Evolutionary conservation across 2,329 filamentous ascomycete species (phyloP).

Genomic region (Cladosporium sp.): DNA sequence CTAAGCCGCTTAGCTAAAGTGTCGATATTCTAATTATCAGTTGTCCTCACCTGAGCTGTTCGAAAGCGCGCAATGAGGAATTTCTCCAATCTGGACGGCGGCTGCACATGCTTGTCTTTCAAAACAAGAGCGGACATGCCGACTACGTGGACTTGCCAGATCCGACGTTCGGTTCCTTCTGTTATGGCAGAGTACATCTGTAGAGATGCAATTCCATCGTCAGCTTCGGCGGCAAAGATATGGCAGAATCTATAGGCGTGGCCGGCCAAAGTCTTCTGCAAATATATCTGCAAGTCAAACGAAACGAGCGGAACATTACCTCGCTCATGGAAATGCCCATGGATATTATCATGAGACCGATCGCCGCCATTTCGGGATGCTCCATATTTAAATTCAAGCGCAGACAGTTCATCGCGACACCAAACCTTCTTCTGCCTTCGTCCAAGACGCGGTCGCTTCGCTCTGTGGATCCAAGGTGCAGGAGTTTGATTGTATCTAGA

Average conservation of each 20-base stretch:
- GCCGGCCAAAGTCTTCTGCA: too few relatives aligned
- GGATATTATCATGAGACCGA: neutral
- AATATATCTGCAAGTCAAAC: too few relatives aligned
- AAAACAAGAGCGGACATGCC: slow-evolving; percentile 5
- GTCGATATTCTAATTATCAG: neutral
- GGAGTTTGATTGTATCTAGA: slow-evolving; percentile 6
- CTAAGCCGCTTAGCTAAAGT: neutral
- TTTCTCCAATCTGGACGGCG: neutral
- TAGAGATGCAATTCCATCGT: neutral
- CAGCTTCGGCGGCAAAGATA: neutral
- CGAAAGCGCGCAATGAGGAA: slow-evolving; percentile 2
- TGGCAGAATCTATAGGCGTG: too few relatives aligned
- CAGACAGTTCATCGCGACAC: slow-evolving; percentile 3
- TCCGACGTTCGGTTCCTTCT: neutral
- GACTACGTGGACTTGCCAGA: slow-evolving; percentile 4
- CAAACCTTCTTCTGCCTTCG: slow-evolving; percentile 1
- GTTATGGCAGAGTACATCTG: slow-evolving; percentile 5
- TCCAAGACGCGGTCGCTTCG: neutral
- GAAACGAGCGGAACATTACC: neutral
- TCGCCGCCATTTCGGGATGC: neutral
- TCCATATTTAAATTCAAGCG: neutral
- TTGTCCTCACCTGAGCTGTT: neutral
- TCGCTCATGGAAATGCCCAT: slow-evolving; percentile 4
- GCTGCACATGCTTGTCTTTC: neutral
- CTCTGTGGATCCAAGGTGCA: slow-evolving; percentile 1